Percentiles rank a stretch among this genome's conserved stretches.
Evolutionary conservation across 805 yeast species (phyloP).

Genomic region (Sugiyamaella mastotermitis): DNA sequence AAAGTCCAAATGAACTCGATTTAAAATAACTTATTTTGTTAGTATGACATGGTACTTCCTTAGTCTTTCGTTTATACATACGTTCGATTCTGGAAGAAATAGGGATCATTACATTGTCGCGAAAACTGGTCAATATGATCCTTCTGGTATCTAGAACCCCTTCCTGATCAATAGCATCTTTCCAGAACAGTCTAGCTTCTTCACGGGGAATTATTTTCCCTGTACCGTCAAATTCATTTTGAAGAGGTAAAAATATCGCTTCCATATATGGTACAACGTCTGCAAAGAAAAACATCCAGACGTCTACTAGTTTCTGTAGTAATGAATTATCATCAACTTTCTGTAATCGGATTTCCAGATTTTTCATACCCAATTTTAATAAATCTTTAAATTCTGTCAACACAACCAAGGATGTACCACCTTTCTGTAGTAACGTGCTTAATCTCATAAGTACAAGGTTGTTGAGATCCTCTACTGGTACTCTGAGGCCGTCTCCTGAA

Average conservation of each 20-base stretch:
- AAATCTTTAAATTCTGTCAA: slow-evolving; percentile 40
- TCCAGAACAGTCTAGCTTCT: slow-evolving; percentile 34
- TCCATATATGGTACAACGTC: slow-evolving; percentile 52
- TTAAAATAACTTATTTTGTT: too few relatives aligned
- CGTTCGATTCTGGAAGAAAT: slow-evolving; percentile 5
- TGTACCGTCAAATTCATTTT: slow-evolving; percentile 41
- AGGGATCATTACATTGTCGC: slow-evolving; percentile 33
- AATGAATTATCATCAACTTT: slow-evolving; percentile 26
- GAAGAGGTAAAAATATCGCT: slow-evolving; percentile 57
- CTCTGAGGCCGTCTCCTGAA: slow-evolving; percentile 40
- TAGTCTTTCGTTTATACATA: too few relatives aligned
- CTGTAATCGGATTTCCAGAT: slow-evolving; percentile 14
- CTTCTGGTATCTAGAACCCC: slow-evolving; percentile 24
- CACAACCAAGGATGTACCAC: slow-evolving; percentile 31
- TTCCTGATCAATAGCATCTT: slow-evolving; percentile 20
- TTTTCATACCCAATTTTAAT: slow-evolving; percentile 37
- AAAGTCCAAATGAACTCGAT: slow-evolving; percentile 11
- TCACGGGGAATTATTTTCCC: slow-evolving; percentile 35
- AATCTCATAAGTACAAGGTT: slow-evolving; percentile 39
- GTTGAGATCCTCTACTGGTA: slow-evolving; percentile 55
- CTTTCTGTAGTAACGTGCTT: slow-evolving; percentile 33
- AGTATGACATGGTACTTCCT: too few relatives aligned
- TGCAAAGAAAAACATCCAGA: slow-evolving; percentile 56
- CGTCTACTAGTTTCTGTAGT: slow-evolving; percentile 29
- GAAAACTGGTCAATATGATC: slow-evolving; percentile 29